phyloP scores from a whole-genome alignment of 192 early-diverging fungal species.

The Entomortierella chlamydospora region DNA sequence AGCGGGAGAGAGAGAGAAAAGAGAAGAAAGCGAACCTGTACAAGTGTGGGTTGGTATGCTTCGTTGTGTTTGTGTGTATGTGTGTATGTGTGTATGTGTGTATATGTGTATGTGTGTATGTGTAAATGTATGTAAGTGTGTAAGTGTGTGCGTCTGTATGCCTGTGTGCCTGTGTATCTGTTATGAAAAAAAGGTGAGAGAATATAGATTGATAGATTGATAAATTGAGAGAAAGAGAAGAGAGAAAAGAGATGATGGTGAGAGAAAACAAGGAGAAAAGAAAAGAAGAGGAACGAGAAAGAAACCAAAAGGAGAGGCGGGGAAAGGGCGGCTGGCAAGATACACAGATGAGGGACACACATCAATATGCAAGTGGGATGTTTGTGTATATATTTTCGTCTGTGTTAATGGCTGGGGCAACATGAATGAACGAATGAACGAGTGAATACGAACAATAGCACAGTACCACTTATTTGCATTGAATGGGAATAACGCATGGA shows the following conservation, averaged over 20 bases:
- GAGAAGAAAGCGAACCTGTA: neutral
- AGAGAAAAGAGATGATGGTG: conserved; percentile 8
- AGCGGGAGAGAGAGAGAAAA: neutral
- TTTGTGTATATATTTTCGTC: neutral
- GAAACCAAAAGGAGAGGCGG: neutral
- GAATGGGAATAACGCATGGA: neutral
- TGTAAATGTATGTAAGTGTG: too few relatives aligned
- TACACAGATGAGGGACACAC: neutral
- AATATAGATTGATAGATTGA: too few relatives aligned
- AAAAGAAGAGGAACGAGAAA: neutral
- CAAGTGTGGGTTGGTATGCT: too few relatives aligned
- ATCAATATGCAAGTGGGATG: neutral
- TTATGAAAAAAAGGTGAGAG: too few relatives aligned
- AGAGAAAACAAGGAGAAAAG: conserved; percentile 4
- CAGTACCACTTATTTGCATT: neutral
- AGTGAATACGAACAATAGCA: neutral
- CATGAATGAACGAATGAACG: neutral
- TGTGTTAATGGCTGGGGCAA: neutral
- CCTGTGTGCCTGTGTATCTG: too few relatives aligned
- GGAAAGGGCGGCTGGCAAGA: neutral
- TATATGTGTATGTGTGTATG: neutral
- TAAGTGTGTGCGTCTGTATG: too few relatives aligned
- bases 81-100: neutral
- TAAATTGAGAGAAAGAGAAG: neutral
- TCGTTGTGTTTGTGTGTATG: too few relatives aligned